Evolutionary conservation across 2,329 filamentous ascomycete species (phyloP), one percentile per base, ranked within the genome.

Genomic region (Tolypocladium inflatum): DNA sequence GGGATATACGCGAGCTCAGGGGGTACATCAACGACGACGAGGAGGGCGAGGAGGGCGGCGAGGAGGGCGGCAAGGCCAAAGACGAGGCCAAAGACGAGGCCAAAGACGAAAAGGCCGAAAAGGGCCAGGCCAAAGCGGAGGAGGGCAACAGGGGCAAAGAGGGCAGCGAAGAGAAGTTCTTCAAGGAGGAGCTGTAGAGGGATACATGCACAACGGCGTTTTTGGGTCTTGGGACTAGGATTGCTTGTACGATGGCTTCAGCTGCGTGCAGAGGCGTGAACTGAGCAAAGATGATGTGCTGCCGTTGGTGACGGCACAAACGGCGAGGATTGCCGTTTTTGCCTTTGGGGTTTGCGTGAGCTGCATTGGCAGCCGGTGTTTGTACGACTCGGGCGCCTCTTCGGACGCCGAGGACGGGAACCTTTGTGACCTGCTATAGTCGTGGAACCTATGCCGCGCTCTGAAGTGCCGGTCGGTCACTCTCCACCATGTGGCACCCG

Each of bases 1-100:
- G 70, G 5, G 79, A 81, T 26, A 75, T 83, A 21, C 67, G 73
- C 61, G 87, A 91, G 67, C 82, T 93, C 45, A 77, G 87, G 51
- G 89, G 87, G 0, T 83, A 89, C 48, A 80, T 93, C 19, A 85
- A 87, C 35, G 80, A 82, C 82, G 0, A 76, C 79, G 11, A 57
- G 2, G 57, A 57, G 30, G 59, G 23, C 21, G 55, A 56, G n/a
- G 51, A 33, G 6, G 57, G 38, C 42, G 53, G 21, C 23, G 38
- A 39, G 8, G 54, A 43, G 39, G n/a, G n/a, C 7, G 42, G 51
- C 39, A 10, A 8, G 5, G 45, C 33, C 19, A 66, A 59, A 53
- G 71, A 73, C 23, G 54, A 57, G 61, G 62, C 48, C 13, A 57
- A 63, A 17, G 59, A 54, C 4, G 39, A 43, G 1, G 63, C 64